Base-by-base conservation (phyloP, 169 alveolate genomes). In the Plasmodium yoelii region DNA sequence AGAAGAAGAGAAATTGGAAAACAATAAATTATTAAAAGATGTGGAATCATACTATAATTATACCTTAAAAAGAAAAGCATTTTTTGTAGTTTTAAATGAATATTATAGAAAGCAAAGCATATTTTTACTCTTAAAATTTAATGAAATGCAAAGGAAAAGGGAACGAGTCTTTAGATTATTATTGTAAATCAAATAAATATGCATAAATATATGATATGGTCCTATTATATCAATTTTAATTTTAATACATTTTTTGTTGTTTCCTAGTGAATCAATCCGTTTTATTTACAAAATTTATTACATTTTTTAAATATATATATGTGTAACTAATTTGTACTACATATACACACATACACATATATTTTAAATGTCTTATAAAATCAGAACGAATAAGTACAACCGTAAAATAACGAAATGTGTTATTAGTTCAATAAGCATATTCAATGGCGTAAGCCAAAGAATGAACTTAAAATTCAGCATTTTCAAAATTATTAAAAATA, bases 1-100 rank as follows among this genome's bases (percentile, higher is more conserved):
- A 68, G 84, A 65, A 82, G 73, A 53, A 65, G 82, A 65, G 28
- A 82, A 82, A 82, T 61, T 56, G 42, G 90, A 82, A 71, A 26
- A 67, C 39, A 44, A 1, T 70, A 53, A 82, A 46, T 47, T 60
- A 28, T 53, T 67, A 67, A 82, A 82, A 53, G 73, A 44, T 82
- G 90, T 82, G 22, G 68, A 82, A 49, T 26, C 24, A 15, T 82
- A 82, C 39, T 82, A 82, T 47, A 47, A 47, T 46, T 22, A 39
- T 15, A 49, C 55, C 26, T 60, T 82, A 71, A 82, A 67, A 82
- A 82, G 47, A 67, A 59, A 60, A 19, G 71, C 73, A 9, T 55
- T 82, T 82, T 82, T 26, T 53, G 60, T 53, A 67, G 56, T 82
- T 53, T 55, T 34, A 61, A 67, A 65, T 82, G 80, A 65, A 12